Conservation (phyloP, 169 alveolate species). For the Cryptosporidium ryanae region DNA sequence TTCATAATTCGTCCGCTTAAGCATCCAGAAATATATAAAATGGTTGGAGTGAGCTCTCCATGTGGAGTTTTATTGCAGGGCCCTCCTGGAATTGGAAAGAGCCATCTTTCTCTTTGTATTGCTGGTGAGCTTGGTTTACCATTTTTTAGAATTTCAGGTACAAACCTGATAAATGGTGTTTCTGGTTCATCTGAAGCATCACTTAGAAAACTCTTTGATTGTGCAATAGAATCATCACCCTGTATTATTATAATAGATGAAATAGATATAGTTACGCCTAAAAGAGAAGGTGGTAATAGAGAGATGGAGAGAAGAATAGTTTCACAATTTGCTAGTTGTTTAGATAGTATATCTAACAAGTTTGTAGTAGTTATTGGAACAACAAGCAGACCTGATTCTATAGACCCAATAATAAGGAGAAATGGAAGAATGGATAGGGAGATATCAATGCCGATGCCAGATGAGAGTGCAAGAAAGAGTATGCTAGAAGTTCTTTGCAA, state of each 20-base stretch:
- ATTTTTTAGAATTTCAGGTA: slow-evolving; percentile 76
- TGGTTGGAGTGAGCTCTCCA: slow-evolving; percentile 91
- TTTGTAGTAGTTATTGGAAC: slow-evolving; percentile 88
- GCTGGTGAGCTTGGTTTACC: slow-evolving; percentile 84
- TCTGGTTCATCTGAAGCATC: slow-evolving; percentile 95
- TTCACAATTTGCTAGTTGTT: slow-evolving; percentile 91
- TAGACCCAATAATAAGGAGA: slow-evolving; percentile 88
- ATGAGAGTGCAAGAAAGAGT: slow-evolving; percentile 80
- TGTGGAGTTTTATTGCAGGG: slow-evolving; percentile 95
- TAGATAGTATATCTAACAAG: slow-evolving; percentile 88
- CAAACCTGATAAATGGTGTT: slow-evolving; percentile 88
- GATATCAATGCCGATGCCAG: slow-evolving; percentile 87
- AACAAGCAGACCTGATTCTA: slow-evolving; percentile 88
- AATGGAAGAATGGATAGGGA: slow-evolving; percentile 91
- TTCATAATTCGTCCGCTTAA: slow-evolving; percentile 77
- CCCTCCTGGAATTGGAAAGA: slow-evolving; percentile 98
- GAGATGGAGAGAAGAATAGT: slow-evolving; percentile 95
- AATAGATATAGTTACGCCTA: slow-evolving; percentile 90
- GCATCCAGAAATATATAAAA: slow-evolving; percentile 88
- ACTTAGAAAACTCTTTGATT: slow-evolving; percentile 88
- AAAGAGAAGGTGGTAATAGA: slow-evolving; percentile 88
- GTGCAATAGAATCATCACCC: slow-evolving; percentile 89
- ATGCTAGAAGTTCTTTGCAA: slow-evolving; percentile 80
- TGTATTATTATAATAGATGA: slow-evolving; percentile 81
- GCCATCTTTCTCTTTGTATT: slow-evolving; percentile 95